Evolutionary conservation across 1,284 basidiomycete species (phyloP), one percentile per base, ranked within the genome.

Genomic region (Cutaneotrichosporon dermatis): DNA sequence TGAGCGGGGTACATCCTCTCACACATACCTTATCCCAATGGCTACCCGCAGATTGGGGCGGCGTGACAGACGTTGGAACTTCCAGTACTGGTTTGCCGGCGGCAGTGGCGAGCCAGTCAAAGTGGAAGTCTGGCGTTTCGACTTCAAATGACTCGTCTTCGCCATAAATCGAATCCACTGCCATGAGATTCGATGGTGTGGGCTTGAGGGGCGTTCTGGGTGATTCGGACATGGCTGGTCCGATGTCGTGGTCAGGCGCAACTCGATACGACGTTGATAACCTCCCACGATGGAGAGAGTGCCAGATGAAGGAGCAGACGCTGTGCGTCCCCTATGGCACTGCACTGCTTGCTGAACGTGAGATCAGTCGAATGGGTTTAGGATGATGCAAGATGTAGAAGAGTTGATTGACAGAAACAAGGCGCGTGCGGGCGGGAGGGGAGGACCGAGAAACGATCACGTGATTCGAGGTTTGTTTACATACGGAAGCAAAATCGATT

Each of bases 91-190:
- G 12, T 8, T 9, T 13, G 2, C 33, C 9, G 33, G 10, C 11
- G 5, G 25, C 46, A 3, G 46, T 12, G 12, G 48, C 40, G 4
- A 56, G 65, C 69, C 70, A 75, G 40, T 73, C 69, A 49, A 70
- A 75, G 50, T 75, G 68, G 40, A 75, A 74, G 57, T 74, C 70
- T 1, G 73, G 73, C 8, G 69, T 57, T 16, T 62, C 57, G 40
- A 73, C 64, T 3, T 73, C 68, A 25, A 73, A 69, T 13, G 69
- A 70, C 10, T 65, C 60, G 25, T 65, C 64, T 12, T 62, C 55
- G 42, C 57, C 55, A 16, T 39, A 42, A 25, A 48, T 13, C 10
- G 51, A 33, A 9, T 46, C 50, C 3, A 53, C 39, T 2, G n/a
- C 37, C 25, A 35, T 25, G 6, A 25, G 12, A 13, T 34, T 33